Evolutionary conservation across 1,284 basidiomycete species (phyloP).

Genomic region (Trichosporon sp.): DNA sequence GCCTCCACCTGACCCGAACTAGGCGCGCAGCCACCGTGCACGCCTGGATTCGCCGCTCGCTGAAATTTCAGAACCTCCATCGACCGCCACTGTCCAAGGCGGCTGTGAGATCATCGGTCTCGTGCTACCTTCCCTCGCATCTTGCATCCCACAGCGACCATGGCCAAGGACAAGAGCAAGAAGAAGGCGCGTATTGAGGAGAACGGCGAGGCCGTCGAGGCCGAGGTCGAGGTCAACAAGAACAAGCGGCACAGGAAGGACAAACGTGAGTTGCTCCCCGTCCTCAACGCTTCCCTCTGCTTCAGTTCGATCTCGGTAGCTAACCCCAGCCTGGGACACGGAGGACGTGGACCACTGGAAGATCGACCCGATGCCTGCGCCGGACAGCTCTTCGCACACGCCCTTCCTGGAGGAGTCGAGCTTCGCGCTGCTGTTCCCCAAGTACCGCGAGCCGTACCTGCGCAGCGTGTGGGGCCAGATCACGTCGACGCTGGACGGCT

Average conservation of each 20-base stretch:
- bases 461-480: constrained; percentile 91
- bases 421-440: constrained; percentile 97
- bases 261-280: constrained; percentile 61
- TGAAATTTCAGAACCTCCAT: constrained; percentile 2
- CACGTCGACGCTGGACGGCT: constrained; percentile 75
- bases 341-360: constrained; percentile 99
- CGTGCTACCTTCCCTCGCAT: background rate
- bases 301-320: background rate
- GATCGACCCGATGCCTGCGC: constrained; percentile 69
- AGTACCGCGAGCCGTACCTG: constrained; percentile 95
- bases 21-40: background rate
- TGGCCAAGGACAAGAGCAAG: constrained; percentile 19
- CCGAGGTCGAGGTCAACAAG: constrained; percentile 57
- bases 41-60: background rate
- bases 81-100: background rate
- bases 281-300: background rate
- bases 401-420: constrained; percentile 92
- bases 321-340: constrained; percentile 83
- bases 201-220: constrained; percentile 22
- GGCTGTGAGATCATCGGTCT: background rate
- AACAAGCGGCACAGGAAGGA: constrained; percentile 86
- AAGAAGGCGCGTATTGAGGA: constrained; percentile 20
- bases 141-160: background rate
- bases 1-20: background rate
- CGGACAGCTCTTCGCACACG: constrained; percentile 53